Conservation (phyloP, 2,329 filamentous ascomycete species). For the Monosporascus sp. region DNA sequence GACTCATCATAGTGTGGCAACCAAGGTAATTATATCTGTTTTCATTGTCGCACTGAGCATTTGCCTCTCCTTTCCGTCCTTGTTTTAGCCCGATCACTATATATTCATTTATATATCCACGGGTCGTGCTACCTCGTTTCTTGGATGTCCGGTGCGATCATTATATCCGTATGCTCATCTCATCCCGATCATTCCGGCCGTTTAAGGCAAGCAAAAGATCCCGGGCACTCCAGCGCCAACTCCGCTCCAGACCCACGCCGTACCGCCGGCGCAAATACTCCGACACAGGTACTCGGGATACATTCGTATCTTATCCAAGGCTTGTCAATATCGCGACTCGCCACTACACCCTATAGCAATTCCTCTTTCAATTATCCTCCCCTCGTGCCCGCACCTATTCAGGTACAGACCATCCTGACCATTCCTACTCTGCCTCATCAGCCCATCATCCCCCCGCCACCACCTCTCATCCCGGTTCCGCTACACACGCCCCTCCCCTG, state of each 20-base stretch:
- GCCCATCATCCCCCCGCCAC: too few relatives aligned
- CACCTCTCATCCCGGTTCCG: too few relatives aligned
- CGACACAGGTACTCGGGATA: background rate
- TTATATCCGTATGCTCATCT: background rate
- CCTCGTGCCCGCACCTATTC: too few relatives aligned
- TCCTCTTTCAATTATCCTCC: too few relatives aligned
- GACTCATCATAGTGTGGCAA: background rate
- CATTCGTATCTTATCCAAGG: too few relatives aligned
- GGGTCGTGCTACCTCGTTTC: background rate
- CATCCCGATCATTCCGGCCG: background rate
- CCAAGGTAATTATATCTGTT: background rate
- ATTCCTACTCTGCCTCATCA: too few relatives aligned
- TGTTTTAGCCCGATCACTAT: background rate
- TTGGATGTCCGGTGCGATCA: background rate
- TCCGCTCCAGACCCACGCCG: constrained; percentile 7
- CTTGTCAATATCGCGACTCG: too few relatives aligned
- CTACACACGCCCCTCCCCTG: background rate
- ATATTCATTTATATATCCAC: too few relatives aligned
- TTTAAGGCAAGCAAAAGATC: background rate
- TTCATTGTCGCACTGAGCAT: background rate
- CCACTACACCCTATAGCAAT: too few relatives aligned
- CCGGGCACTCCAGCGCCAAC: background rate
- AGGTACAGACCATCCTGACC: too few relatives aligned
- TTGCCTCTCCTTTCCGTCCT: background rate
- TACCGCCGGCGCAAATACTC: background rate